A percentile compares a stretch with the other conserved stretches of the same genome.
Conservation (phyloP, 768 basidiomycete species). For the Chalciporus chontae region DNA sequence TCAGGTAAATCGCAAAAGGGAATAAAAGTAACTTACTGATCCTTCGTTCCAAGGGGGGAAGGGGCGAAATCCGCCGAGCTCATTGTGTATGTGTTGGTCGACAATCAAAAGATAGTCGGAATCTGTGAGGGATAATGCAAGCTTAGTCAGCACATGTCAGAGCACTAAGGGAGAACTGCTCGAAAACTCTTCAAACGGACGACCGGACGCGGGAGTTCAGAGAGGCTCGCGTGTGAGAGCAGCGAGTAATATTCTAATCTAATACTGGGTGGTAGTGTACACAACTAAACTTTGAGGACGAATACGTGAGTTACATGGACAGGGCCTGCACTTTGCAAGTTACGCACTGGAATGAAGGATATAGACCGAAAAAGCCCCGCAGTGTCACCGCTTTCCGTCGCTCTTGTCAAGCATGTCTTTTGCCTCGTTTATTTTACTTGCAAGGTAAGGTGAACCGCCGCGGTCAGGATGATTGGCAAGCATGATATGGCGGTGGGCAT, state of each 20-base stretch:
- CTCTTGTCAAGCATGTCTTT: constrained; percentile 87
- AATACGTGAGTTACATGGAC: neutral
- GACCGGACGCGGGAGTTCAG: neutral
- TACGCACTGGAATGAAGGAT: constrained; percentile 11
- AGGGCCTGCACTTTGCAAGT: too few relatives aligned
- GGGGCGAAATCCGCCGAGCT: constrained; percentile 50
- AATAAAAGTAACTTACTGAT: constrained; percentile 52
- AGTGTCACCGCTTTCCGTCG: constrained; percentile 44
- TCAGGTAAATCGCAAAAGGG: neutral
- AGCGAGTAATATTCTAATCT: constrained; percentile 18
- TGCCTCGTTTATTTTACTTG: constrained; percentile 98
- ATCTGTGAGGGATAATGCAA: neutral
- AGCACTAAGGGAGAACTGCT: too few relatives aligned
- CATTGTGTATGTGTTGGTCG: constrained; percentile 18
- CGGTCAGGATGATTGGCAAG: constrained; percentile 98
- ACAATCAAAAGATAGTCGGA: constrained; percentile 1
- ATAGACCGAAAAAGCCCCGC: neutral
- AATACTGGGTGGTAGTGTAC: constrained; percentile 19
- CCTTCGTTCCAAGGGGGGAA: constrained; percentile 76
- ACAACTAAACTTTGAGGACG: constrained; percentile 7
- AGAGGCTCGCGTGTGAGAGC: constrained; percentile 3
- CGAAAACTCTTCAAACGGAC: neutral
- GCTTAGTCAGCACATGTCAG: constrained; percentile 17
- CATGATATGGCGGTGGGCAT: constrained; percentile 97
- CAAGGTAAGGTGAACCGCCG: constrained; percentile 96